A percentile compares a stretch with the other conserved stretches of the same genome.
phyloP scores from a whole-genome alignment of 1,139 yeast genomes.

The Kodamaea arcana region DNA sequence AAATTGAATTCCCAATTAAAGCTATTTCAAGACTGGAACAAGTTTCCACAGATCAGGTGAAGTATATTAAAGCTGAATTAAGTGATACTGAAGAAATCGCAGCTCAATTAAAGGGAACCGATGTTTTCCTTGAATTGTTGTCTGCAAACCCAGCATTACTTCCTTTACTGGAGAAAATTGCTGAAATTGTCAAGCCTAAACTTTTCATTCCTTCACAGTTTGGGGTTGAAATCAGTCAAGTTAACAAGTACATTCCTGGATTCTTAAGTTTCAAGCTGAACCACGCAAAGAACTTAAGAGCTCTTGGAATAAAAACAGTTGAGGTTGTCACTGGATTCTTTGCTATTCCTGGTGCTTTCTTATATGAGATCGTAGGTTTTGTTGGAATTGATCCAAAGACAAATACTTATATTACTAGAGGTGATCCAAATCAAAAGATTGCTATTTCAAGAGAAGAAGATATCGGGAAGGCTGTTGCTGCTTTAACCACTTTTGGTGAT shows the following conservation, averaged over 20 bases:
- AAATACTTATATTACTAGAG: slow-evolving; percentile 37
- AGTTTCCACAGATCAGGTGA: slow-evolving; percentile 32
- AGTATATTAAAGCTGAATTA: slow-evolving; percentile 35
- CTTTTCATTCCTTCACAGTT: slow-evolving; percentile 62
- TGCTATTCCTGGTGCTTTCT: slow-evolving; percentile 35
- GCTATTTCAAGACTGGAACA: slow-evolving; percentile 45
- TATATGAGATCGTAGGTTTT: slow-evolving; percentile 30
- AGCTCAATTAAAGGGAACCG: slow-evolving; percentile 42
- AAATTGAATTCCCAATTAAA: slow-evolving; percentile 46
- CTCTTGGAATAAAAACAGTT: slow-evolving; percentile 48
- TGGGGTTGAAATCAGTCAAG: slow-evolving; percentile 41
- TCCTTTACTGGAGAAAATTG: slow-evolving; percentile 28
- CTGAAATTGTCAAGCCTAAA: slow-evolving; percentile 42
- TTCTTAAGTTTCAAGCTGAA: slow-evolving; percentile 34
- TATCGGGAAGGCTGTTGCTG: slow-evolving; percentile 41
- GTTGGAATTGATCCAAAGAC: slow-evolving; percentile 35
- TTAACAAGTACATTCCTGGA: slow-evolving; percentile 25
- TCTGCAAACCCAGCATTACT: slow-evolving; percentile 22
- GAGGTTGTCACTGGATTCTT: slow-evolving; percentile 46
- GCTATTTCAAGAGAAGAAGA: slow-evolving; percentile 38
- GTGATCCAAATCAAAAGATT: slow-evolving; percentile 34
- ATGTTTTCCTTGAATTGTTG: slow-evolving; percentile 47
- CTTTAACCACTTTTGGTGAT: slow-evolving; percentile 37
- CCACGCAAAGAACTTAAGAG: slow-evolving; percentile 39
- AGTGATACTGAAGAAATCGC: slow-evolving; percentile 20